Percentiles rank a stretch among this genome's conserved stretches.
phyloP scores from a whole-genome alignment of 345 rosid genomes.

The Garcia nutans region DNA sequence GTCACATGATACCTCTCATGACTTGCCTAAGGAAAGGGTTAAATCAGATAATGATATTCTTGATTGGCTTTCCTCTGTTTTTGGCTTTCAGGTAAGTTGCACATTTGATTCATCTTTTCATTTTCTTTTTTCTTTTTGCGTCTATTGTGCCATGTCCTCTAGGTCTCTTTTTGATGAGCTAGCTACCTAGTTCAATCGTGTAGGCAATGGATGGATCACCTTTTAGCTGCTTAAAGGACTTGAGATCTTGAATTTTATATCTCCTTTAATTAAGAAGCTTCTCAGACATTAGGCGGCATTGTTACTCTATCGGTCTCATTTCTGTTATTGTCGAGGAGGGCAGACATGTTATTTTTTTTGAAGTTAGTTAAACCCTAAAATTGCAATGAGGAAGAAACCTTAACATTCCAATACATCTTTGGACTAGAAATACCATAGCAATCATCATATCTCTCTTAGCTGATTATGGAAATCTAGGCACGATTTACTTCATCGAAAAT shows the following conservation, averaged over 20 bases:
- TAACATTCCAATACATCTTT: no score
- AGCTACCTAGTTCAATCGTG: neutral
- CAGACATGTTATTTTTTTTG: neutral
- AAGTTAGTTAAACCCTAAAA: conserved; percentile 2
- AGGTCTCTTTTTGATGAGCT: conserved; percentile 2
- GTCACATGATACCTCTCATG: conserved; percentile 24
- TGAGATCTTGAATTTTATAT: neutral
- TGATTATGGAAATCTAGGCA: neutral
- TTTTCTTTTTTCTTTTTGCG: conserved; percentile 13
- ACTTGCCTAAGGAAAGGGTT: conserved; percentile 39
- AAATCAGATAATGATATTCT: conserved; percentile 60
- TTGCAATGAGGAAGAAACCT: neutral
- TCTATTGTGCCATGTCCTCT: neutral
- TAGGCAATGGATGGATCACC: neutral
- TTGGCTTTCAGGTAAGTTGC: conserved; percentile 90
- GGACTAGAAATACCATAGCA: neutral
- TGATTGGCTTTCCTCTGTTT: conserved; percentile 86
- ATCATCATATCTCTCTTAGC: neutral
- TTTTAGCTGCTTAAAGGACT: conserved; percentile 7
- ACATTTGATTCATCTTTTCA: conserved; percentile 11
- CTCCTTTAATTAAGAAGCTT: neutral
- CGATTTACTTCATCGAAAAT: no score
- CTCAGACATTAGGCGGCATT: neutral
- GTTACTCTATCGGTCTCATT: neutral
- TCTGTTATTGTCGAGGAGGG: neutral